Evolutionary conservation across 306 rosid genomes (phyloP).

Genomic region (Rosa persica): DNA sequence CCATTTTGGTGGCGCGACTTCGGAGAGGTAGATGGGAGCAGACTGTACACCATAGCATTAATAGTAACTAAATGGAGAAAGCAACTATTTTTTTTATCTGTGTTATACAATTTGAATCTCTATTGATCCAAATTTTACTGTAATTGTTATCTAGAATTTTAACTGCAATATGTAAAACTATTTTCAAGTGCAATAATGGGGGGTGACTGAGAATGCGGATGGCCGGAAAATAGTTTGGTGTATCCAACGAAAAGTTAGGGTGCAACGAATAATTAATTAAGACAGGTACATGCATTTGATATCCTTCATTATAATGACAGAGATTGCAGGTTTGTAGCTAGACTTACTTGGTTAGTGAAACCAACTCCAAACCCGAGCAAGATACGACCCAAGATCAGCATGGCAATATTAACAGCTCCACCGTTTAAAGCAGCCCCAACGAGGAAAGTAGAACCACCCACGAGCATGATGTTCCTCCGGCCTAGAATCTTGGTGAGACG

Average conservation of each 20-base stretch:
- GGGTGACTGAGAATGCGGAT: not conserved
- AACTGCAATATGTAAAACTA: not conserved
- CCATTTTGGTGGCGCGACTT: conserved; percentile 74
- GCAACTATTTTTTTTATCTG: not conserved
- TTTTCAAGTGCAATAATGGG: not conserved
- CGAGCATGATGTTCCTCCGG: conserved; percentile 50
- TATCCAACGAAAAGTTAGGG: too few species aligned
- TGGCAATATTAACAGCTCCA: conserved; percentile 53
- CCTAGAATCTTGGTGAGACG: conserved; percentile 39
- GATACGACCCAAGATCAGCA: conserved; percentile 76
- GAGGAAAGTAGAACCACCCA: conserved; percentile 59
- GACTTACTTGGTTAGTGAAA: conserved; percentile 68
- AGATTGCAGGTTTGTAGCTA: not conserved
- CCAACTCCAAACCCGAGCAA: conserved; percentile 75
- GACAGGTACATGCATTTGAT: too few species aligned
- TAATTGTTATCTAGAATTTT: not conserved
- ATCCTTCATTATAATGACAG: too few species aligned
- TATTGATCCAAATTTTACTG: not conserved
- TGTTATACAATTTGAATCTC: not conserved
- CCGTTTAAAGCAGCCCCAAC: conserved; percentile 64
- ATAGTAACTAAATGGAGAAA: not conserved
- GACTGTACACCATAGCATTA: conserved; percentile 36
- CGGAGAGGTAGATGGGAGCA: conserved; percentile 66
- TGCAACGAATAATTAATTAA: too few species aligned
- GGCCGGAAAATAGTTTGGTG: too few species aligned